These are phyloP conservation scores for Hypoxylon sp. DNA, from an alignment of 2,329 filamentous ascomycete species.

Conservation along the genomic window DNA sequence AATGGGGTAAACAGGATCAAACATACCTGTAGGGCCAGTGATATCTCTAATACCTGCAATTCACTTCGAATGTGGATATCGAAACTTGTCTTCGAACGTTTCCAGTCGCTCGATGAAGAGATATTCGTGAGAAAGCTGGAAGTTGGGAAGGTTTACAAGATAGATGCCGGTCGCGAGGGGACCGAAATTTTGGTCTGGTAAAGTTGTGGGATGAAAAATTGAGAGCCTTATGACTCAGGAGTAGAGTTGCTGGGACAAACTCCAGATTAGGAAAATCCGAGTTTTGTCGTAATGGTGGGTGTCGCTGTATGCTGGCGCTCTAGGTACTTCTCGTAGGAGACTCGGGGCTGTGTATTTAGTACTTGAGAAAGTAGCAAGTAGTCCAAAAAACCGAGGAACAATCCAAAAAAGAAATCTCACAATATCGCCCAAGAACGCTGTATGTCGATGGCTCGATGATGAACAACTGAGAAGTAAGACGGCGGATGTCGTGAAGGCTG, in stretches of 20 bases:
- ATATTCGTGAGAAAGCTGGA: not conserved
- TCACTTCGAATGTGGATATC: not conserved
- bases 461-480: not conserved
- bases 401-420: conserved; percentile 22
- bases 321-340: not conserved
- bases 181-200: not conserved
- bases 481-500: not conserved
- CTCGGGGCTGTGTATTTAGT: conserved; percentile 12
- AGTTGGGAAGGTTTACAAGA: not conserved
- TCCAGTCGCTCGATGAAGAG: conserved; percentile 7
- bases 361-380: conserved; percentile 15
- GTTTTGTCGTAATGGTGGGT: not conserved
- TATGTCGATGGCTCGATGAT: conserved; percentile 3
- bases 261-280: not conserved
- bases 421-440: conserved; percentile 15
- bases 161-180: not conserved
- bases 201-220: conserved; percentile 9
- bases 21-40: conserved; percentile 3
- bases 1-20: not conserved
- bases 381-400: conserved; percentile 13
- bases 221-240: not conserved
- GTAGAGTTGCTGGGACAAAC: not conserved
- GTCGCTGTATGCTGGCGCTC: conserved; percentile 6
- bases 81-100: not conserved
- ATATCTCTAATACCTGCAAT: not conserved